These are phyloP conservation scores for Colletotrichum neosansevieriae DNA, from an alignment of 2,329 filamentous ascomycete species.

Conservation along the genomic window DNA sequence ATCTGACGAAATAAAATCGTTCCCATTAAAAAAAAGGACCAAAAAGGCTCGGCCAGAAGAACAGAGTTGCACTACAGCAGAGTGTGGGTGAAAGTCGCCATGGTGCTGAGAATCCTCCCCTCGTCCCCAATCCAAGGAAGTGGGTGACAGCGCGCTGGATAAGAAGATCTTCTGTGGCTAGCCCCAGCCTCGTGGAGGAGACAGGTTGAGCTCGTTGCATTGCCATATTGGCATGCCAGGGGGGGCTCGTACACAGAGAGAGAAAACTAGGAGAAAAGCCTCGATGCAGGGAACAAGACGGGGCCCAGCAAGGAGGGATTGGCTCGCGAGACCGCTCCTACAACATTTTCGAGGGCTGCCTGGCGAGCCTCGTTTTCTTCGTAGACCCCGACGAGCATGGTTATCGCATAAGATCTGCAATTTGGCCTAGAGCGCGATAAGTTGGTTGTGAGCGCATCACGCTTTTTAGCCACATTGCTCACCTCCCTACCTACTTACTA, in stretches of 20 bases:
- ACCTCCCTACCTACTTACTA: too few species aligned
- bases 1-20: constrained; percentile 7
- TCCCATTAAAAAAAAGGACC: constrained; percentile 6
- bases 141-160: constrained; percentile 18
- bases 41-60: not conserved
- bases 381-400: constrained; percentile 5
- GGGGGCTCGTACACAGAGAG: not conserved
- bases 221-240: not conserved
- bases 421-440: not conserved
- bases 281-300: constrained; percentile 5
- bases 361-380: constrained; percentile 25
- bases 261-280: constrained; percentile 2
- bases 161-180: constrained; percentile 5
- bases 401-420: constrained; percentile 18
- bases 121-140: not conserved
- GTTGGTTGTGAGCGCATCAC: too few species aligned
- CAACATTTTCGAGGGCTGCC: not conserved
- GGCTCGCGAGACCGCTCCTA: not conserved
- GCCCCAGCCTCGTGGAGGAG: constrained; percentile 2
- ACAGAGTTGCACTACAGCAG: constrained; percentile 3
- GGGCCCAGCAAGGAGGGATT: constrained; percentile 4
- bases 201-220: not conserved
- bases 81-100: constrained; percentile 7
- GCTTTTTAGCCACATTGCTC: too few species aligned
- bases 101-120: not conserved